phyloP scores from a whole-genome alignment of 2,329 filamentous ascomycete species.

The Pseudocercospora musae region DNA sequence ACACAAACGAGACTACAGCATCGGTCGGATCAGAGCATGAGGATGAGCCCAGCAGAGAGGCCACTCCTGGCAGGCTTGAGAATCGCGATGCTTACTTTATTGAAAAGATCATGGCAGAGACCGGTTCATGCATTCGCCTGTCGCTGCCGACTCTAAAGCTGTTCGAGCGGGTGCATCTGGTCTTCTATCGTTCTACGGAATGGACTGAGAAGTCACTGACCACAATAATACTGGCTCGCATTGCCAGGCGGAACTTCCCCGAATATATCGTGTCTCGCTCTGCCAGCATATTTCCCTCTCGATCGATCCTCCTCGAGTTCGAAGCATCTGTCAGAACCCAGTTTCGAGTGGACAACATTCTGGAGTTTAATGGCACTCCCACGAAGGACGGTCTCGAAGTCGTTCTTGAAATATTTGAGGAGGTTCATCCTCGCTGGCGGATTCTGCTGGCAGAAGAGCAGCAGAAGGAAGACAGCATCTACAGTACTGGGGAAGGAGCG shows the following conservation, averaged over 20 bases:
- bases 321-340: slow-evolving; percentile 82
- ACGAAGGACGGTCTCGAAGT: slow-evolving; percentile 62
- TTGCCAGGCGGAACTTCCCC: slow-evolving; percentile 82
- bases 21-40: slow-evolving; percentile 41
- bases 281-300: slow-evolving; percentile 79
- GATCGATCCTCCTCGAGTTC: slow-evolving; percentile 76
- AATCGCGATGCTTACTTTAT: slow-evolving; percentile 74
- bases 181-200: slow-evolving; percentile 92
- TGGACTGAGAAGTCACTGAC: slow-evolving; percentile 98
- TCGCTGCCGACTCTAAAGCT: slow-evolving; percentile 69
- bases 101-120: slow-evolving; percentile 70
- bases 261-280: slow-evolving; percentile 87
- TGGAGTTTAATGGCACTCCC: slow-evolving; percentile 74
- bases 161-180: slow-evolving; percentile 90
- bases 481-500: slow-evolving; percentile 78
- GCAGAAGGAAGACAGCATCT: slow-evolving; percentile 70
- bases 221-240: slow-evolving; percentile 89
- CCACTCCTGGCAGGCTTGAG: slow-evolving; percentile 42
- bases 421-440: slow-evolving; percentile 78
- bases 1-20: slow-evolving; percentile 54
- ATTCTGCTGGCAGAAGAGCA: slow-evolving; percentile 69
- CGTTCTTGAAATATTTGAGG: slow-evolving; percentile 69
- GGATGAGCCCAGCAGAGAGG: slow-evolving; percentile 36
- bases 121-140: slow-evolving; percentile 80
- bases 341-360: slow-evolving; percentile 72